Conservation (phyloP, 257 asterid species). For the Handroanthus guayacan region DNA sequence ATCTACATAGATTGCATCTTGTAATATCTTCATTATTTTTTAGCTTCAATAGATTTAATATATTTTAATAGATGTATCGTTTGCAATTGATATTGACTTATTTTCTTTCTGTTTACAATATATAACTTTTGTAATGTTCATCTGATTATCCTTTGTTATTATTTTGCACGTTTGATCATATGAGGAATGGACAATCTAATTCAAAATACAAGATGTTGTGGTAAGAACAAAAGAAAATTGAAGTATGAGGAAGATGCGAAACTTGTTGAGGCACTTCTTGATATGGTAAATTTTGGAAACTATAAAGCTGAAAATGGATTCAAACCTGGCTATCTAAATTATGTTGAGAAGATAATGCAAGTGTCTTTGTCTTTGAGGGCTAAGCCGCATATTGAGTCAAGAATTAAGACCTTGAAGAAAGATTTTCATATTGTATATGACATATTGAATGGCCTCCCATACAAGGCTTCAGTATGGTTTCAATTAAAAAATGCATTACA, state of each 20-base stretch:
- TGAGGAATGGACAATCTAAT: background rate
- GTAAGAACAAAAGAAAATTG: background rate
- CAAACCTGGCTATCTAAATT: background rate
- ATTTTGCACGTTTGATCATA: background rate
- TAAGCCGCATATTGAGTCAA: constrained; percentile 6
- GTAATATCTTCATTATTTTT: too few species aligned
- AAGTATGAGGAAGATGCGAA: background rate
- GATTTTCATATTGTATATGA: background rate
- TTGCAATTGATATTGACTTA: background rate
- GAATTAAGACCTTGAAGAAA: background rate
- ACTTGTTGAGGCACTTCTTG: background rate
- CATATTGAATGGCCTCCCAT: too few species aligned
- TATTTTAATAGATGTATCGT: too few species aligned
- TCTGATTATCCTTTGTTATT: background rate
- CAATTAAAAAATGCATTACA: background rate
- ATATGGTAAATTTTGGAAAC: background rate
- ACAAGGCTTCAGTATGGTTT: too few species aligned
- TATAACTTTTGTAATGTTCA: background rate
- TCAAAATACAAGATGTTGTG: background rate
- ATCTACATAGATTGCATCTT: too few species aligned
- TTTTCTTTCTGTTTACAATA: too few species aligned
- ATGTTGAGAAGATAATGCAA: background rate
- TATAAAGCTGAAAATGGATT: background rate
- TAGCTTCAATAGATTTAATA: too few species aligned
- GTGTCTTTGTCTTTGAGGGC: background rate